Evolutionary conservation across 176 grass and related monocot species (phyloP), one percentile per base, ranked within the genome.

Genomic region (Areca catechu): DNA sequence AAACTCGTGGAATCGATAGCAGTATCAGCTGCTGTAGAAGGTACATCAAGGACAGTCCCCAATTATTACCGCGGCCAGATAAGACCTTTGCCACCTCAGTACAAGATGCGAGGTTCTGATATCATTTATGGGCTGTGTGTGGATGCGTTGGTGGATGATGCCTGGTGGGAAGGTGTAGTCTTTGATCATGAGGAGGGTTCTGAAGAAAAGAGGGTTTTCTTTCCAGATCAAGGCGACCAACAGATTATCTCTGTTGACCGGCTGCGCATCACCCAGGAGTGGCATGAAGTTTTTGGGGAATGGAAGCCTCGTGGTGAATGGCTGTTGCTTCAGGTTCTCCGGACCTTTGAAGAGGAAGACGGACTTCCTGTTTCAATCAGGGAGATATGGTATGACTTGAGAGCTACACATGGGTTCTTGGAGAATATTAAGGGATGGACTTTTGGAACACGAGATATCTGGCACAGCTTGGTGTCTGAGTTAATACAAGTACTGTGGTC

Each of bases 101-200:
- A 61, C 25, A 54, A 67, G 17, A 14, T 89, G 20, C 30, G 62
- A 49, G 52, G 57, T 60, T 67, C 29, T 14, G 61, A 86, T 75
- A 69, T 77, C 59, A 54, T 5, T 10, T 89, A 80, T 62, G 89
- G 73, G 61, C 73, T 80, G 15, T 89, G 89, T 62, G 79, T 95
- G 14, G 78, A 95, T 77, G 81, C 70, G 17, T 52, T 70, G 2
- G 16, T 74, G 23, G 58, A 85, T 67, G 74, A 78, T 61, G 83
- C 81, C 63, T 84, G 82, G 48, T 95, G 75, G 81, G 89, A 95
- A 83, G 89, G 89, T 68, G 78, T 89, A 17, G 68, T 85, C 5
- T 48, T 71, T 67, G 89, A 95, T 77, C 80, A 70, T 22, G 63
- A 61, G 62, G 75, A 84, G 65, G 74, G 57, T 1, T 77, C 74